These are phyloP conservation scores for Boletales sp. DNA, from an alignment of 768 basidiomycete genomes.

Conservation along the genomic window DNA sequence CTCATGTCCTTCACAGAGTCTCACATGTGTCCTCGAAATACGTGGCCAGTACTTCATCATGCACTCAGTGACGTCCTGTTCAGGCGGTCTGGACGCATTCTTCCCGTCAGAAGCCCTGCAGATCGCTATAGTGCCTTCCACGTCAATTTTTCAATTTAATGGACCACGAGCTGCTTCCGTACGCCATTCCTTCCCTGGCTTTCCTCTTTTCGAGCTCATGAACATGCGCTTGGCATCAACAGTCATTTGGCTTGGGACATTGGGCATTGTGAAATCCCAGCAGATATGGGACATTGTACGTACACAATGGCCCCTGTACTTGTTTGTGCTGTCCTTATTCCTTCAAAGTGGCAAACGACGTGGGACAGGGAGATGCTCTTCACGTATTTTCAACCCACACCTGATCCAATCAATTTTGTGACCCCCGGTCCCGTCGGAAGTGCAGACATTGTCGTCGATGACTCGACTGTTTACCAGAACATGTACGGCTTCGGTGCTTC, in stretches of 20 bases:
- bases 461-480: slow-evolving; percentile 51
- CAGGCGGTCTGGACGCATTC: background rate
- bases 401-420: slow-evolving; percentile 31
- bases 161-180: background rate
- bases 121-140: background rate
- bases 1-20: too few species aligned
- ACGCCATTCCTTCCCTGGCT: slow-evolving; percentile 3
- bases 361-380: slow-evolving; percentile 30
- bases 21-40: too few species aligned
- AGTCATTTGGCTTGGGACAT: slow-evolving; percentile 13
- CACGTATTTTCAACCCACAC: slow-evolving; percentile 28
- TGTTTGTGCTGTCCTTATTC: background rate
- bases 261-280: slow-evolving; percentile 36
- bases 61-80: background rate
- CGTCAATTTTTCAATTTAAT: slow-evolving; percentile 16
- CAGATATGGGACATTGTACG: slow-evolving; percentile 55
- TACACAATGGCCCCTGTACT: background rate
- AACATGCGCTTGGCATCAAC: slow-evolving; percentile 16
- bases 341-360: slow-evolving; percentile 53
- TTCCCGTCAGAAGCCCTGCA: slow-evolving; percentile 1
- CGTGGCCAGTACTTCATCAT: background rate
- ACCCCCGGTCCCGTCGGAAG: slow-evolving; percentile 49
- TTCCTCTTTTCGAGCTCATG: background rate
- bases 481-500: slow-evolving; percentile 67
- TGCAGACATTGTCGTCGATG: slow-evolving; percentile 63